Base-by-base conservation (phyloP, 116 monocot species). In the Iris pallida region DNA sequence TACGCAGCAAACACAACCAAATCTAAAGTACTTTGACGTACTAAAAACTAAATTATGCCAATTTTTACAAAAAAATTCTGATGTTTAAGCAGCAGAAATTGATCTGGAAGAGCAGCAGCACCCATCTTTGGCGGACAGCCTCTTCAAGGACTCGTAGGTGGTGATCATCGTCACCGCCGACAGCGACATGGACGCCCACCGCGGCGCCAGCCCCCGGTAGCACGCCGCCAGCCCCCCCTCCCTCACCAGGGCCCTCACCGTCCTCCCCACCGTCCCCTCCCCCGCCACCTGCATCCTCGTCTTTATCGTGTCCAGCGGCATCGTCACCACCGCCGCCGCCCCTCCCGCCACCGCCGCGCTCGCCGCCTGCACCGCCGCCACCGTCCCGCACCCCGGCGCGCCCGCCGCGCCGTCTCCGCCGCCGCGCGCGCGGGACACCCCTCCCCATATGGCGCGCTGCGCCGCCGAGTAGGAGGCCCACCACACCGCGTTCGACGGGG, bases 181-280 rank as follows among this genome's bases (percentile, higher is more conserved):
- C 74, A 94, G 66, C 11, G 87, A 82, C 90, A 85, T 94, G 4
- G 90, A 94, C 12, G 85, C 94, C 90, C 94, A 94, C 70, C 90
- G 67, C 46, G 94, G 94, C 42, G 90, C 94, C 42, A 90, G 45
- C 20, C 90, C 94, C 16, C 85, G 49, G 66, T 87, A 93, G 54
- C 93, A 89, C 3, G 89, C 93, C 10, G 20, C 30, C 84, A 81
- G 86, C 0, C 89, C 88, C 8, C 89, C 93, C 62, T 93, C 93
- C 56, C 55, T 83, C 42, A 8, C 63, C 14, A 55, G 49, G 5
- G 47, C 73, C 51, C 65, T 69, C 52, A 88, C 69, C 4, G 85
- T 81, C 66, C 75, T 57, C 53, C 51, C 73, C 12, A 75, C 42
- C 47, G 56, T 74, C 77, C 68, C 81, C 14, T 59, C 65, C 42